Evolutionary conservation across 768 basidiomycete species (phyloP), one percentile per base, ranked within the genome.

Genomic region (Pseudohyphozyma bogoriensis): DNA sequence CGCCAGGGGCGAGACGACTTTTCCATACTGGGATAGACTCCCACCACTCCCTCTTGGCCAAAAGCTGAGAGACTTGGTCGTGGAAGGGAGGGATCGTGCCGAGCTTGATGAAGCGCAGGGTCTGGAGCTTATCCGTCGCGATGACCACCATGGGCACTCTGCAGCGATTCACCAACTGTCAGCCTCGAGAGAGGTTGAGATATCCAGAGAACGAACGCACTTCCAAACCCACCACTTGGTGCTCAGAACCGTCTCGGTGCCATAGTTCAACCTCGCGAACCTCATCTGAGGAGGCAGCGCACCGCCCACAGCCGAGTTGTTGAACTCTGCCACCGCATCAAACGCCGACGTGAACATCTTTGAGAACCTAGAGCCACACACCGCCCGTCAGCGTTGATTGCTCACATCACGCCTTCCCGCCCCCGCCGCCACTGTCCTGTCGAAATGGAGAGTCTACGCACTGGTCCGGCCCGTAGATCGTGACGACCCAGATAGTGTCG

Each of bases 191-290:
- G n/a, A 60, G 40, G 2, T 12, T 1, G n/a, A 24, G 28, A 32
- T 24, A 6, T 16, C 16, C 31, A n/a, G 15, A 0, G 50, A 24
- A 28, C 1, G 8, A n/a, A 40, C 61, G 33, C 16, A 63, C 65
- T 56, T 51, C 65, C 65, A 66, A 22, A 66, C 24, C 65, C 65
- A 66, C 40, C 36, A 45, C 5, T 46, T 46, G 1, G 65, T 66
- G 0, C 61, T 26, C 13, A 63, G 52, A 45, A 66, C 28, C 2
- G 65, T 66, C 53, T 66, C 61, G 32, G 51, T 56, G 13, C 50
- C 56, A 44, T 66, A 66, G 11, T 36, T 40, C 12, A 66, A 36
- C 7, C 65, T 47, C 10, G 65, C 65, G 58, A 66, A 63, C 10
- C 46, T 56, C 33, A 66, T 28, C 28, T 58, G 36, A 4, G 29